A percentile compares a stretch with the other conserved stretches of the same genome.
phyloP scores from a whole-genome alignment of 352 stramenopile genomes.

The Saprolegnia parasitica region DNA sequence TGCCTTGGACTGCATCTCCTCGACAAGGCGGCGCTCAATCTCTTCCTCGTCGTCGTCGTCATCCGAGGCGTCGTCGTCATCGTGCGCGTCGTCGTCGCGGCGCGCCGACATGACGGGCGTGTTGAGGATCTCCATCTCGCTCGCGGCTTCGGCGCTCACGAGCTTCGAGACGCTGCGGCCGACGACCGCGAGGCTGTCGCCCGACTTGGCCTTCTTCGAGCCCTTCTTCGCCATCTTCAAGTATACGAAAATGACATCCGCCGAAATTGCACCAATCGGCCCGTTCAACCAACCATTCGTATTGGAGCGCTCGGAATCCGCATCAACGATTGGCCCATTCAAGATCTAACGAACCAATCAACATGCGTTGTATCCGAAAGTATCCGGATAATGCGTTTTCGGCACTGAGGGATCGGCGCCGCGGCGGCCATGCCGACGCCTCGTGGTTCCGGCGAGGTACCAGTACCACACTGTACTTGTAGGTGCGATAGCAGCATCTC shows the following conservation, averaged over 20 bases:
- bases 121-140: conserved; percentile 79
- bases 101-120: conserved; percentile 55
- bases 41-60: conserved; percentile 59
- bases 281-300: conserved; percentile 28
- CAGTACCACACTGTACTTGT: too few relatives aligned
- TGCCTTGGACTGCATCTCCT: conserved; percentile 48
- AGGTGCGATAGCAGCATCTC: too few relatives aligned
- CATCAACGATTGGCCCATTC: background rate
- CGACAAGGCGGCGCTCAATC: conserved; percentile 67
- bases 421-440: too few relatives aligned
- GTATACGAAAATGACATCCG: background rate
- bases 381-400: background rate
- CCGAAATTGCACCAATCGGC: background rate
- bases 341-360: background rate
- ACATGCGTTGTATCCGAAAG: background rate
- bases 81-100: conserved; percentile 28
- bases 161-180: conserved; percentile 35
- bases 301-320: background rate
- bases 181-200: conserved; percentile 20
- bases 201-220: background rate
- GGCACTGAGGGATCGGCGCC: conserved; percentile 11
- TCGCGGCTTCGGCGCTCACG: conserved; percentile 62
- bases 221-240: conserved; percentile 6
- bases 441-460: too few relatives aligned
- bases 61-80: conserved; percentile 45